A percentile compares a stretch with the other conserved stretches of the same genome.
phyloP scores from a whole-genome alignment of 2,329 filamentous ascomycete species.

The Aspergillus intermedius region DNA sequence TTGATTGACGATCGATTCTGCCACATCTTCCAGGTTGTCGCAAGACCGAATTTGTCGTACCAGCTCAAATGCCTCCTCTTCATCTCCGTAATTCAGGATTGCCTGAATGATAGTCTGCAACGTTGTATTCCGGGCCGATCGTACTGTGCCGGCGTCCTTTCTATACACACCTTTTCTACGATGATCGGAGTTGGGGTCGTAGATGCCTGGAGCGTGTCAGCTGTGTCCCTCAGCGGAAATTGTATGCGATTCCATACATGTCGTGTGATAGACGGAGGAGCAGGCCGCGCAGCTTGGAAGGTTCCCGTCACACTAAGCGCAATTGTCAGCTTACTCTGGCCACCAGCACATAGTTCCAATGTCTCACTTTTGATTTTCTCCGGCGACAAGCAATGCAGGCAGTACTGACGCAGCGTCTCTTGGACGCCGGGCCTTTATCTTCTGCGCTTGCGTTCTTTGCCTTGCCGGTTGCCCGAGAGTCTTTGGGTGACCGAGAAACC shows the following conservation, averaged over 20 bases:
- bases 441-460: slow-evolving; percentile 25
- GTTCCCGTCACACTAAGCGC: slow-evolving; percentile 72
- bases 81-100: slow-evolving; percentile 73
- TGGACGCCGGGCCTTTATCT: slow-evolving; percentile 35
- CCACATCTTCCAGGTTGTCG: slow-evolving; percentile 63
- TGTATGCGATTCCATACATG: slow-evolving; percentile 23
- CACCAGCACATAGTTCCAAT: background rate
- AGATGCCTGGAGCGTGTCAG: slow-evolving; percentile 61
- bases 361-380: slow-evolving; percentile 62
- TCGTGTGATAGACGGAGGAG: slow-evolving; percentile 70
- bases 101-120: slow-evolving; percentile 89
- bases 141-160: slow-evolving; percentile 82
- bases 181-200: slow-evolving; percentile 94
- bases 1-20: slow-evolving; percentile 51
- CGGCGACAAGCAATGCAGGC: slow-evolving; percentile 74
- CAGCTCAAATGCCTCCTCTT: slow-evolving; percentile 74
- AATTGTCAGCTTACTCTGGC: background rate
- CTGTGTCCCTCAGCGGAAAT: background rate
- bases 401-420: slow-evolving; percentile 75
- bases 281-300: slow-evolving; percentile 92
- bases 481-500: slow-evolving; percentile 6
- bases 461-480: slow-evolving; percentile 14
- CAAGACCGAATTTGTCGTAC: slow-evolving; percentile 84
- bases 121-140: slow-evolving; percentile 79
- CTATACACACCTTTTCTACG: slow-evolving; percentile 95